Evolutionary conservation across 202 grass and related monocot species (phyloP), one percentile per base, ranked within the genome.

Genomic region (Setaria viridis): DNA sequence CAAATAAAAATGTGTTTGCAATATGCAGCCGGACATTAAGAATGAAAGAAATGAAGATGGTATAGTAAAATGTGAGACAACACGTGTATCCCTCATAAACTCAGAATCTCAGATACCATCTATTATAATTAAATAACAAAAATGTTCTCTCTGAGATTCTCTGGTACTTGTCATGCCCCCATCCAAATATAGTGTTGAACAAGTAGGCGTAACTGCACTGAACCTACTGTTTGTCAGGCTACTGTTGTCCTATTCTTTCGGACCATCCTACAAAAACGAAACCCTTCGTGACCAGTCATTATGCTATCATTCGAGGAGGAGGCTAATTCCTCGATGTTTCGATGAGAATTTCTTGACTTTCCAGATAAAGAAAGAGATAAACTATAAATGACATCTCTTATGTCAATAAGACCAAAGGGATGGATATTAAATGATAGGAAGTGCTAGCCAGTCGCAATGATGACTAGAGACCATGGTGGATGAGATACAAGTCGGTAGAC

Each of bases 31-130:
- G 16, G n/a, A 55, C 30, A 76, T 49, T 37, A 65, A 42, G 32
- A 74, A 67, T 30, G 11, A 3, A 64, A 73, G 19, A 80, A 45
- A 25, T 4, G 8, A 86, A 57, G 72, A 56, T 58, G 58, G 34
- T 9, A 80, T 41, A 37, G 47, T 25, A 32, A 56, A 74, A 74
- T 35, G 12, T 67, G 48, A 81, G 59, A 67, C 53, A 56, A 55
- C 29, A 56, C 37, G n/a, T 55, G 47, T 39, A 66, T 56, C 77
- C 34, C 39, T 41, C 39, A 41, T 41, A 41, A 41, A 41, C 20
- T 43, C 35, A 58, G 42, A 77, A 14, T 21, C 34, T 43, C 20
- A 42, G 17, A 77, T 58, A 42, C 2, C 11, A 58, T 43, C 0
- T 76, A 37, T 76, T 59, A 12, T 57, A 57, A 55, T 21, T 5